Percentiles rank a stretch among this genome's conserved stretches.
Evolutionary conservation across 805 yeast genomes (phyloP).

Genomic region (Candida verbasci): DNA sequence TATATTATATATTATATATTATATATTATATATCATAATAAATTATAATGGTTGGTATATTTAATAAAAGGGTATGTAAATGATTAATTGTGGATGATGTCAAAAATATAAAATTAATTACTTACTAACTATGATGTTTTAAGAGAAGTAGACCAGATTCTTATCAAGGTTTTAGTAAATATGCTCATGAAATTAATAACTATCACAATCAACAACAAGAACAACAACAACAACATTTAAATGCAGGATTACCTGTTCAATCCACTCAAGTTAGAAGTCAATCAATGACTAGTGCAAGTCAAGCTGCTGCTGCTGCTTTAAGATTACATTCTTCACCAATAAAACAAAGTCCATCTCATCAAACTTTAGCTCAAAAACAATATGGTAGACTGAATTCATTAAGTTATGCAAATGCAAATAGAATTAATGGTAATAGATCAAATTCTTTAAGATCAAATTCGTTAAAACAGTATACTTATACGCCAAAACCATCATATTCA

Average conservation of each 20-base stretch:
- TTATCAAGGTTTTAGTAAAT: constrained; percentile 8
- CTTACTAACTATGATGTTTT: background rate
- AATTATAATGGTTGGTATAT: constrained; percentile 6
- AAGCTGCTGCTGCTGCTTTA: constrained; percentile 39
- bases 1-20: too few species aligned
- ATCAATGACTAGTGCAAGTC: constrained; percentile 24
- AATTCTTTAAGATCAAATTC: constrained; percentile 31
- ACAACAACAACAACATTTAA: too few species aligned
- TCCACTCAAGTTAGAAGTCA: constrained; percentile 1
- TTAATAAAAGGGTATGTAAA: constrained; percentile 6
- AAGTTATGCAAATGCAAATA: constrained; percentile 19
- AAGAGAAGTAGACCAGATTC: constrained; percentile 5
- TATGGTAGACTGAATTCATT: constrained; percentile 5
- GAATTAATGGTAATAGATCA: constrained; percentile 21
- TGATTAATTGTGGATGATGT: too few species aligned
- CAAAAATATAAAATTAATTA: too few species aligned
- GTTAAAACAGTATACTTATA: constrained; percentile 31
- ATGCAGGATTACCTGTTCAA: constrained; percentile 3
- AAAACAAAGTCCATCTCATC: constrained; percentile 4
- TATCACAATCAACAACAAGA: constrained; percentile 4
- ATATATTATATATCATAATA: too few species aligned
- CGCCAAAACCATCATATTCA: constrained; percentile 36
- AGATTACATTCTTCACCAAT: constrained; percentile 21
- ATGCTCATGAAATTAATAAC: constrained; percentile 6
- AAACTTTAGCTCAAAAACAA: constrained; percentile 5